A percentile compares a stretch with the other conserved stretches of the same genome.
These are phyloP conservation scores for Lasiodiplodia sp. DNA, from an alignment of 2,329 filamentous ascomycete genomes.

Conservation along the genomic window DNA sequence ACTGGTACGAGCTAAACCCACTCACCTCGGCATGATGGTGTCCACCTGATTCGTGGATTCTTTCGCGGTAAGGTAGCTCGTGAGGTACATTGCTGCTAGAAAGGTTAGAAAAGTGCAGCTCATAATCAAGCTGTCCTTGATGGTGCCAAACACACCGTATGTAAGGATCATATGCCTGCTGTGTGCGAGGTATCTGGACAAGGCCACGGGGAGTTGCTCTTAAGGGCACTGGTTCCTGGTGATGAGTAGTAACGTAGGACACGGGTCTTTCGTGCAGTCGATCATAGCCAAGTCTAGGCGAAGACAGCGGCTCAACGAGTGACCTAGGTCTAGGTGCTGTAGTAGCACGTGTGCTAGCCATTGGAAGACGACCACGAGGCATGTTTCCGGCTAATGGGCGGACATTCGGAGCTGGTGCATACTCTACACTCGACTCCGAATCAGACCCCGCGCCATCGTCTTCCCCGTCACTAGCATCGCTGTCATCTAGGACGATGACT, in stretches of 20 bases:
- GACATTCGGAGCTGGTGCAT: slow-evolving; percentile 33
- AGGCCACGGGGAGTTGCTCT: not conserved
- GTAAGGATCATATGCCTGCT: not conserved
- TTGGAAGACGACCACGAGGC: slow-evolving; percentile 43
- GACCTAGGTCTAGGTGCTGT: slow-evolving; percentile 33
- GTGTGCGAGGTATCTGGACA: not conserved
- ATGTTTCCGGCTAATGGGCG: slow-evolving; percentile 41
- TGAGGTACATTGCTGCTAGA: not conserved
- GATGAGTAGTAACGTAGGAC: not conserved
- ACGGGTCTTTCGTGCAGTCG: not conserved
- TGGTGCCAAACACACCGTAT: not conserved
- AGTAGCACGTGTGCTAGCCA: slow-evolving; percentile 24
- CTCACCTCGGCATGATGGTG: slow-evolving; percentile 6
- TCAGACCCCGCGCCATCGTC: slow-evolving; percentile 39
- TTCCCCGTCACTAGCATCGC: slow-evolving; percentile 56
- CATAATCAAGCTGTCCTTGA: not conserved
- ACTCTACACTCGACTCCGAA: slow-evolving; percentile 18
- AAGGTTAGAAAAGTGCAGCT: not conserved
- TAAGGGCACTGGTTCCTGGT: not conserved
- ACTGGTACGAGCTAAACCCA: not conserved
- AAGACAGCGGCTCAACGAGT: slow-evolving; percentile 3
- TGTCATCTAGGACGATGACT: slow-evolving; percentile 69
- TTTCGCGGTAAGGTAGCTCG: not conserved
- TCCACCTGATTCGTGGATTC: not conserved
- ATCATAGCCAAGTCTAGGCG: not conserved